Base-by-base conservation (phyloP, 73 alveolate genomes). In the Tetrahymena elliotti region DNA sequence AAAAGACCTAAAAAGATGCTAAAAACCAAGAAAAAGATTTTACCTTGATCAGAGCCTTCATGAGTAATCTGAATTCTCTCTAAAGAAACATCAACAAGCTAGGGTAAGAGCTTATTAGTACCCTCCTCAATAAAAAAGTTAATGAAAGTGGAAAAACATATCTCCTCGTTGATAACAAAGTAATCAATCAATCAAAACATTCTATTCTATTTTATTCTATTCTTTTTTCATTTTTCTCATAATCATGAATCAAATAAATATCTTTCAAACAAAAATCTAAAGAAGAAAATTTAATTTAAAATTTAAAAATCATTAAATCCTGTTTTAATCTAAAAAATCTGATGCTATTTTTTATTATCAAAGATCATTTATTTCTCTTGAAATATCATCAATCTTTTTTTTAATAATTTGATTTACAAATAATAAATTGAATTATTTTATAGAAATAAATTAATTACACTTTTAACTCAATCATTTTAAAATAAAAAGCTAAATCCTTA, bases 401-500 rank as follows among this genome's bases (percentile, higher is more conserved):
- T n/a, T n/a, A n/a, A n/a, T n/a, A n/a, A n/a, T n/a, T n/a, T n/a
- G n/a, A n/a, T n/a, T n/a, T n/a, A n/a, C n/a, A n/a, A n/a, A n/a
- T n/a, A n/a, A n/a, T n/a, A n/a, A n/a, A n/a, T n/a, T n/a, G n/a
- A n/a, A n/a, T n/a, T n/a, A n/a, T n/a, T n/a, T n/a, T n/a, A n/a
- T n/a, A n/a, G n/a, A n/a, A n/a, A n/a, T n/a, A n/a, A n/a, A n/a
- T n/a, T n/a, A n/a, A n/a, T n/a, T n/a, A n/a, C n/a, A n/a, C n/a
- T n/a, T n/a, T n/a, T n/a, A n/a, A n/a, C n/a, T n/a, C n/a, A n/a
- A n/a, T n/a, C n/a, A n/a, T n/a, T n/a, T n/a, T n/a, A n/a, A 53
- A n/a, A 53, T 27, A 53, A 53, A 68, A 22, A 68, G 88, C 93
- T 94, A n/a, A 94, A 94, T 52, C 96, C 96, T 41, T 33, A 94